Percentiles rank a stretch among this genome's conserved stretches.
phyloP scores from a whole-genome alignment of 805 yeast species.

The Blastobotrys americana region DNA sequence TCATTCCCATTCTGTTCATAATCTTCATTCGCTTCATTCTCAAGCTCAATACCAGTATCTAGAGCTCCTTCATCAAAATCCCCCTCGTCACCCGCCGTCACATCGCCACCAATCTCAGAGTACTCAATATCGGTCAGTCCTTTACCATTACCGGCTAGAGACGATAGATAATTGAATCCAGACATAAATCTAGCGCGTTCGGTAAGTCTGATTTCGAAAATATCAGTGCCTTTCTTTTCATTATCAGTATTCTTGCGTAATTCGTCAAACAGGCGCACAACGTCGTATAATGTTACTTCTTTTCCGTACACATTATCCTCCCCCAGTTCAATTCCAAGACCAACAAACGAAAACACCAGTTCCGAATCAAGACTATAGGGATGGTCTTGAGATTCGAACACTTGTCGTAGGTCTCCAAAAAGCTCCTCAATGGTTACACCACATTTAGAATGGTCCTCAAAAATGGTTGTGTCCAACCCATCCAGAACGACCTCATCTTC shows the following conservation, averaged over 20 bases:
- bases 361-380: constrained; percentile 15
- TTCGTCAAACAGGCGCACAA: constrained; percentile 18
- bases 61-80: neutral
- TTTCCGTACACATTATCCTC: constrained; percentile 25
- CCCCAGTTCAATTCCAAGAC: constrained; percentile 20
- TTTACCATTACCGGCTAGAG: constrained; percentile 8
- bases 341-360: constrained; percentile 18
- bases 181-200: constrained; percentile 18
- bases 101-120: neutral
- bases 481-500: neutral
- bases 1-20: neutral
- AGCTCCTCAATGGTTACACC: constrained; percentile 17
- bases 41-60: neutral
- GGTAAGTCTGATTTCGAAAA: constrained; percentile 11
- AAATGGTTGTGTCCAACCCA: neutral
- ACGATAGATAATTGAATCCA: constrained; percentile 16
- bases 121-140: constrained; percentile 4
- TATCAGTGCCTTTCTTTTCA: constrained; percentile 5
- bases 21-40: neutral
- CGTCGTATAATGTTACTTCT: constrained; percentile 22
- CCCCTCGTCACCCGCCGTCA: neutral
- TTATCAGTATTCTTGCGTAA: constrained; percentile 14
- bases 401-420: constrained; percentile 10
- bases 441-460: neutral
- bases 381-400: constrained; percentile 8